Conservation (phyloP, 2,329 filamentous ascomycete species). For the Nigrospora sphaerica region DNA sequence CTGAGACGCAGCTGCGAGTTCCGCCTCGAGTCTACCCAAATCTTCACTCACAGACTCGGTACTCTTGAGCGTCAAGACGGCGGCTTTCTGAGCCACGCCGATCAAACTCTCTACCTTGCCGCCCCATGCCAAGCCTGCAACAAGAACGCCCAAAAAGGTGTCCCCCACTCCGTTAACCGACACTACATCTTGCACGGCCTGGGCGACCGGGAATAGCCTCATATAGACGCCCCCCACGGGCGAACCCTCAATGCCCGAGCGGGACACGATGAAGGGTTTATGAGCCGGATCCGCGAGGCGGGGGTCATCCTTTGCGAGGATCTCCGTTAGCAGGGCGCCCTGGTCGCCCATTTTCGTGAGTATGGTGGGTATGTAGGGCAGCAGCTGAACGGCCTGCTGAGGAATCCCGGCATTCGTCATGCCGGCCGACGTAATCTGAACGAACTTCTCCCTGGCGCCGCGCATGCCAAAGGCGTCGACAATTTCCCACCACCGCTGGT, state of each 20-base stretch:
- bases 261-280: slow-evolving; percentile 64
- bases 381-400: slow-evolving; percentile 73
- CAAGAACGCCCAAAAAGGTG: slow-evolving; percentile 77
- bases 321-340: slow-evolving; percentile 68
- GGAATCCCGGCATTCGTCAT: slow-evolving; percentile 78
- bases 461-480: slow-evolving; percentile 75
- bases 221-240: slow-evolving; percentile 76
- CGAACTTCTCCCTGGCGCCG: slow-evolving; percentile 65
- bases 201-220: slow-evolving; percentile 59
- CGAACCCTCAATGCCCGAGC: slow-evolving; percentile 45
- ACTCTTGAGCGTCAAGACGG: slow-evolving; percentile 71
- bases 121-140: slow-evolving; percentile 67
- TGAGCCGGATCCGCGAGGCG: slow-evolving; percentile 56
- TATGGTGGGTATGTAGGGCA: slow-evolving; percentile 82
- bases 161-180: slow-evolving; percentile 95
- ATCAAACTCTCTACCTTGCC: slow-evolving; percentile 55
- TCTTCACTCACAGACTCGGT: slow-evolving; percentile 62
- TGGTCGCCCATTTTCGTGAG: slow-evolving; percentile 73
- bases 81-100: slow-evolving; percentile 74
- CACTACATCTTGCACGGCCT: slow-evolving; percentile 63
- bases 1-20: slow-evolving; percentile 21
- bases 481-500: slow-evolving; percentile 66
- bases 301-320: slow-evolving; percentile 62
- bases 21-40: slow-evolving; percentile 36
- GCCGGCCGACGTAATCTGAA: slow-evolving; percentile 55